Conservation (phyloP, 176 grass and related monocot genomes). For the Miscanthus lutarioriparius region DNA sequence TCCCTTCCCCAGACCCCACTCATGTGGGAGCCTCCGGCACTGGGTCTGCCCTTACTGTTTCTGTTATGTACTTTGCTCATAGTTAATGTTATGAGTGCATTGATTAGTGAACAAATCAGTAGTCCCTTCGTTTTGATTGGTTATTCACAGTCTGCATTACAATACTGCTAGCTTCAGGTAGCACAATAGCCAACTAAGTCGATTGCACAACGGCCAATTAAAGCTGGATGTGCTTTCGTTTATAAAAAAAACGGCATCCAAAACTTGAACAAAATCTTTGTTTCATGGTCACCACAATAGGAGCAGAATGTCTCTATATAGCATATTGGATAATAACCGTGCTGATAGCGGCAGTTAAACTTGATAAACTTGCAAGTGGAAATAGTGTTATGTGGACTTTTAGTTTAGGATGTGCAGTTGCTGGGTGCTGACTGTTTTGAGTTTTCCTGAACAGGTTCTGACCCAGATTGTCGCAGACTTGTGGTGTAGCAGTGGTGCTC, state of each 20-base stretch:
- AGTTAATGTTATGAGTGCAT: no score
- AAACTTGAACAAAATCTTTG: not conserved
- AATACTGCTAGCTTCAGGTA: not conserved
- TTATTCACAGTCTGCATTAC: not conserved
- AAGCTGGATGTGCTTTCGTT: not conserved
- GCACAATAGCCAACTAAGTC: slow-evolving; percentile 3
- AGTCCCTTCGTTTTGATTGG: not conserved
- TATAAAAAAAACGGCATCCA: slow-evolving; percentile 2
- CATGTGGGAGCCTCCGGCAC: no score
- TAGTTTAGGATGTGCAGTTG: not conserved
- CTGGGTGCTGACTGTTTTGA: slow-evolving; percentile 24
- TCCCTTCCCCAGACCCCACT: no score
- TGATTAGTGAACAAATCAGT: no score
- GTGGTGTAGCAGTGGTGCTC: slow-evolving; percentile 9
- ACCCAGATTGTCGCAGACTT: not conserved
- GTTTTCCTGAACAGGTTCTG: slow-evolving; percentile 34
- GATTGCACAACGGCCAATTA: not conserved
- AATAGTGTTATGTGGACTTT: not conserved
- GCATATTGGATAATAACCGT: not conserved
- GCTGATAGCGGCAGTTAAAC: not conserved
- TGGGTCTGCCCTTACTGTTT: no score
- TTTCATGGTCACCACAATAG: not conserved
- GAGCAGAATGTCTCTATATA: not conserved
- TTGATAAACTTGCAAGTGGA: not conserved
- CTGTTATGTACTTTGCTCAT: no score